Base-by-base conservation (phyloP, 2,329 filamentous ascomycete species). In the Aphanoascus verrucosus region DNA sequence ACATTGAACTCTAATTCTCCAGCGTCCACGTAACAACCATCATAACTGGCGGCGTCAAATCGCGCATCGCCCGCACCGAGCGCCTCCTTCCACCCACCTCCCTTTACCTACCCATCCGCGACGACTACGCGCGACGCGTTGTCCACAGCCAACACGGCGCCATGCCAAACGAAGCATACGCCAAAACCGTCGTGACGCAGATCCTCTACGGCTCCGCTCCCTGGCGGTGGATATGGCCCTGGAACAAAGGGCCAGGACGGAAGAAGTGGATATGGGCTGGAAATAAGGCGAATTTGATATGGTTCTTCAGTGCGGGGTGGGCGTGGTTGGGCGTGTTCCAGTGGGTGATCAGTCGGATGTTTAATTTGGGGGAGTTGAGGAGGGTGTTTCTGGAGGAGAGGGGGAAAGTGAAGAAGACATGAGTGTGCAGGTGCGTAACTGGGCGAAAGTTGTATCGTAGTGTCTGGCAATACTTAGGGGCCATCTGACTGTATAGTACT, bases 1-100 rank as follows among this genome's bases (percentile, higher is more conserved):
- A n/a, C 5, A 37, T 11, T 37, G 12, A n/a, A 28, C 15, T 15
- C 37, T 44, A 49, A 20, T 11, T 20, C n/a, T 9, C 38, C 43
- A 75, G 73, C 11, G 73, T 78, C 56, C 69, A 73, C 38, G 74
- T 81, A 35, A 74, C 73, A 53, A 75, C 77, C 2, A 68, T 78
- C 31, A 70, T 83, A 5, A 83, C 81, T 1, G 81, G 81, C 8
- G 80, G 80, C 8, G 80, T 83, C 32, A 74, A 77, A 62, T 77
- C 74, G 41, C 77, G 77, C 32, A 80, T 83, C 59, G 75, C 77
- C 2, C 72, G 79, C n/a, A 71, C 67, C 4, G 64, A 77, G 12
- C 71, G 78, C 23, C 63, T 65, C 3, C 62, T 83, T 7, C 67
- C 69, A 1, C 64, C 69, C 7, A 69, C 71, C 44, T 78, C 74